A percentile compares a stretch with the other conserved stretches of the same genome.
Evolutionary conservation across 257 asterid genomes (phyloP).

Genomic region (Nicotiana sylvestris): DNA sequence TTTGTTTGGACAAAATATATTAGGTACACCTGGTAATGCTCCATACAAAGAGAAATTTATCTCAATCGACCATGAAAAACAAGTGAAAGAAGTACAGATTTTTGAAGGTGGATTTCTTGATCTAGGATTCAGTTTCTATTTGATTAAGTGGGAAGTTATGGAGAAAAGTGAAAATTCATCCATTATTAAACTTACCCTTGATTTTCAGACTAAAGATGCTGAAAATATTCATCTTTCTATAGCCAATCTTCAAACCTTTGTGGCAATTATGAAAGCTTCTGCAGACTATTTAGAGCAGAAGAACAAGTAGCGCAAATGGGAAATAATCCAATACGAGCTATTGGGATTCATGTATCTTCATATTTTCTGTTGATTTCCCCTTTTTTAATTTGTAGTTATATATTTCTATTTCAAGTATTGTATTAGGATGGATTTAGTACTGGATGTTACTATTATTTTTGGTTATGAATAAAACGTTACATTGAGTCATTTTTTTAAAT

Average conservation of each 20-base stretch:
- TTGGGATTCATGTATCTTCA: too few relatives aligned
- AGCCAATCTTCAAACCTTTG: not conserved
- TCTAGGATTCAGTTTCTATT: not conserved
- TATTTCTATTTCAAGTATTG: too few relatives aligned
- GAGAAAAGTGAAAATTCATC: not conserved
- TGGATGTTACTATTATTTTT: too few relatives aligned
- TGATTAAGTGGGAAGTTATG: not conserved
- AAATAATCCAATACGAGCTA: too few relatives aligned
- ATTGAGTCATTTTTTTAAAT: too few relatives aligned
- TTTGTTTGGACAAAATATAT: not conserved
- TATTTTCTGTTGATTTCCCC: too few relatives aligned
- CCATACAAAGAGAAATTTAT: not conserved
- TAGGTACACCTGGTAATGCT: not conserved
- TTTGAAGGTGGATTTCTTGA: constrained; percentile 9
- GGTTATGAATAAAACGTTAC: too few relatives aligned
- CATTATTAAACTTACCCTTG: not conserved
- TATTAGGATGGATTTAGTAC: too few relatives aligned
- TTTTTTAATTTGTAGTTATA: too few relatives aligned
- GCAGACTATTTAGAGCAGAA: not conserved
- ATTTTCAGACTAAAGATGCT: not conserved
- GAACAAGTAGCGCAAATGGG: too few relatives aligned
- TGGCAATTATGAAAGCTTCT: not conserved
- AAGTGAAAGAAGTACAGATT: not conserved
- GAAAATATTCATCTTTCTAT: not conserved
- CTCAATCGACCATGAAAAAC: not conserved